Base-by-base conservation (phyloP, 176 grass and related monocot species). In the Triticum turgidum region DNA sequence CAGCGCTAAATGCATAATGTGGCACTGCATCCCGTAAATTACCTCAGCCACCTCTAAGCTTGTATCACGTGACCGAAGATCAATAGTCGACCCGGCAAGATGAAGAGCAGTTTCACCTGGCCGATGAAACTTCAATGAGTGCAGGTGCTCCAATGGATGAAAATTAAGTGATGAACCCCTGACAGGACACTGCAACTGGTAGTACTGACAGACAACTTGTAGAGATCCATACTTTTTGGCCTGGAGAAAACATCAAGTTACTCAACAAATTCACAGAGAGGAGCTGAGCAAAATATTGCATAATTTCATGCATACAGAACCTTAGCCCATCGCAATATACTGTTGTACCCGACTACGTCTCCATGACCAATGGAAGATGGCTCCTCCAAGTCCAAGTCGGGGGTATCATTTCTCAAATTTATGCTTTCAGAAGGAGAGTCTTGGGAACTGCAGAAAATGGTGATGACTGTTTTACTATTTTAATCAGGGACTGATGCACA, bases 241-340 rank as follows among this genome's bases (percentile, higher is more conserved):
- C 97, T 99, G 87, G 29, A 91, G 62, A 91, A 78, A 83, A 69
- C 30, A 30, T 45, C 58, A 82, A 45, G 58, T 84, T 69, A 84
- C 67, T 29, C 65, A 88, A 41, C 4, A 86, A 73, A 85, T 61
- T 61, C n/a, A 78, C 34, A 52, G 79, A 58, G 49, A 41, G 7
- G 15, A 87, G 51, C 63, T 21, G 30, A 75, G 38, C 62, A 79
- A 68, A 67, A 15, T 20, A 80, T 78, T 70, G 82, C n/a, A 72
- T 56, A 52, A 84, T 12, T 64, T 84, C 33, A 52, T 85, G 69
- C 25, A 86, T 30, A 81, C 73, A 69, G 65, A 85, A 99, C 97
- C 97, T 99, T 91, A 34, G 97, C 94, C 97, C 97, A 99, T 76
- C 93, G 89, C 58, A 94, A 89, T 89, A 99, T 93, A 75, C 84